A percentile compares a stretch with the other conserved stretches of the same genome.
phyloP scores from a whole-genome alignment of 495 filamentous ascomycete species.

The Pyrenula aspistea region DNA sequence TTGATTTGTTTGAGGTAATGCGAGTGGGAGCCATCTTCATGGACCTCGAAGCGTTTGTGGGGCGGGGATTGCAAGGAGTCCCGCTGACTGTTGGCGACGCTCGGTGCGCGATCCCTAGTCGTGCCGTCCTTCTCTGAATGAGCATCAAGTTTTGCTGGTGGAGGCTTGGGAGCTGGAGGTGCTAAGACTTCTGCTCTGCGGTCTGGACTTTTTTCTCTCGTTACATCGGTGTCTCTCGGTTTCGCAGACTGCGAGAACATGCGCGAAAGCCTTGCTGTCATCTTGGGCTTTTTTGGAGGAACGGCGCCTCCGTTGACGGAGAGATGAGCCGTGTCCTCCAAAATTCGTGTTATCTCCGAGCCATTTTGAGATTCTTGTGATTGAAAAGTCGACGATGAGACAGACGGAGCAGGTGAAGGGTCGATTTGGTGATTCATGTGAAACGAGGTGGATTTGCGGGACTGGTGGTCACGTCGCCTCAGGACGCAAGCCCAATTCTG shows the following conservation, averaged over 20 bases:
- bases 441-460: background rate
- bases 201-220: conserved; percentile 20
- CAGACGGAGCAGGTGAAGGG: conserved; percentile 10
- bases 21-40: conserved; percentile 60
- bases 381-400: conserved; percentile 9
- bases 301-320: conserved; percentile 21
- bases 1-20: conserved; percentile 79
- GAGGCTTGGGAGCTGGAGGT: conserved; percentile 16
- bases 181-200: conserved; percentile 24
- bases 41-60: conserved; percentile 47
- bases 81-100: conserved; percentile 20
- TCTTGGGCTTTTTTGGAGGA: conserved; percentile 33
- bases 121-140: conserved; percentile 17
- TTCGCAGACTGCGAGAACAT: conserved; percentile 37
- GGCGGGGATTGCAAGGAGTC: conserved; percentile 29
- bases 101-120: conserved; percentile 25
- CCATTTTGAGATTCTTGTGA: conserved; percentile 12
- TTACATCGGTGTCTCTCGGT: conserved; percentile 18
- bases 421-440: conserved; percentile 4
- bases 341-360: conserved; percentile 3
- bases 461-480: background rate
- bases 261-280: conserved; percentile 45
- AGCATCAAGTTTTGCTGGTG: conserved; percentile 22
- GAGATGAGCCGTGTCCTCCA: conserved; percentile 7
- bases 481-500: no score